A percentile compares a stretch with the other conserved stretches of the same genome.
Evolutionary conservation across 306 rosid species (phyloP).

Genomic region (Pyrus communis): DNA sequence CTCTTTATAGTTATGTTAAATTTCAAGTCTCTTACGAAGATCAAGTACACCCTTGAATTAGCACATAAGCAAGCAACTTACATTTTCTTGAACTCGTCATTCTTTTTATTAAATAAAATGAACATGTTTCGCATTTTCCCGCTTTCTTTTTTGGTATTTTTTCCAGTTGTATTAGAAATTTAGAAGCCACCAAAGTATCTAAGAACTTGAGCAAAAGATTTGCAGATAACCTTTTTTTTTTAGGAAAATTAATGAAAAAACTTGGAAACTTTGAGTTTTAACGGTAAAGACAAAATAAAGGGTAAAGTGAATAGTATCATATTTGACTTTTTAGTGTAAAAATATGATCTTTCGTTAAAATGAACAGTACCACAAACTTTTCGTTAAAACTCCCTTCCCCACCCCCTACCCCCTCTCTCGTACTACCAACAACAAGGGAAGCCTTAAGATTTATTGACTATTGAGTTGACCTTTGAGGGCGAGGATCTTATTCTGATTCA

Average conservation of each 20-base stretch:
- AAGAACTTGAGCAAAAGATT: neutral
- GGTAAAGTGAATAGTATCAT: too few relatives aligned
- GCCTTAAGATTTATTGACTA: neutral
- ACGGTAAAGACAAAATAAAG: too few relatives aligned
- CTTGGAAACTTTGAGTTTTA: too few relatives aligned
- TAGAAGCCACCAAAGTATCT: neutral
- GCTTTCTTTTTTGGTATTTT: neutral
- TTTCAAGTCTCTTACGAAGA: neutral
- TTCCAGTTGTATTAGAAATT: neutral
- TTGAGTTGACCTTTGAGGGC: neutral
- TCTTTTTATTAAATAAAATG: neutral
- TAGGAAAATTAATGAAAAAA: too few relatives aligned
- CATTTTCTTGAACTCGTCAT: neutral
- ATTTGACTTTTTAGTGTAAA: too few relatives aligned
- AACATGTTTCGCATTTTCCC: neutral
- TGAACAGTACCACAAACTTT: too few relatives aligned
- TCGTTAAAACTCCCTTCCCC: too few relatives aligned
- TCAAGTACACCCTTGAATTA: neutral
- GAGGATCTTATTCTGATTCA: constrained; percentile 20
- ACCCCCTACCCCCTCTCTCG: too few relatives aligned
- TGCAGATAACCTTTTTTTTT: neutral
- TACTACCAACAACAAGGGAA: neutral
- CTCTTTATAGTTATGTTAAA: neutral
- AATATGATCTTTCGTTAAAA: too few relatives aligned
- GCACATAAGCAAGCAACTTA: neutral